These are phyloP conservation scores for Phytophthora cactorum DNA, from an alignment of 352 stramenopile species.

Conservation along the genomic window DNA sequence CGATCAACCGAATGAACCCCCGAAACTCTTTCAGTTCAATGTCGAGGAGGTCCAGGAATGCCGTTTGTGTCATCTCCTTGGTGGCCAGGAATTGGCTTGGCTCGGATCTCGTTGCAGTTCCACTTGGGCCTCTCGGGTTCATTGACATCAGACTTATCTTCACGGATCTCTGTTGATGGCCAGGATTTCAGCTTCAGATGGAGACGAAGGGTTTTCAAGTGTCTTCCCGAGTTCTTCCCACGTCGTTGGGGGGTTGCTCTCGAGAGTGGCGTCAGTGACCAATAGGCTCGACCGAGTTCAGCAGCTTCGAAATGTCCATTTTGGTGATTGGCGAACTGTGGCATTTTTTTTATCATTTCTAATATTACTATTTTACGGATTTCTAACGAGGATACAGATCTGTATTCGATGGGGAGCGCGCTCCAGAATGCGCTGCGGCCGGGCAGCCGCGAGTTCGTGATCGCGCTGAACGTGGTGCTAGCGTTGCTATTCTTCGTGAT, in stretches of 20 bases:
- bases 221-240: neutral
- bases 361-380: neutral
- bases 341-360: neutral
- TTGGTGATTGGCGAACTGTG: neutral
- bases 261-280: neutral
- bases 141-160: constrained; percentile 2
- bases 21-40: constrained; percentile 48
- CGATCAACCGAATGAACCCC: constrained; percentile 51
- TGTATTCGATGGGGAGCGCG: constrained; percentile 16
- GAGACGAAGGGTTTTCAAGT: neutral
- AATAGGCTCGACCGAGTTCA: constrained; percentile 2
- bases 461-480: constrained; percentile 74
- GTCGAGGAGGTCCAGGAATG: constrained; percentile 40
- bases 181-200: neutral
- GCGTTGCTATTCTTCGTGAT: constrained; percentile 77
- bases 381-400: neutral
- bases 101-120: constrained; percentile 46
- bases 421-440: constrained; percentile 64
- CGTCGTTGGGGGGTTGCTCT: neutral
- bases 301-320: constrained; percentile 13
- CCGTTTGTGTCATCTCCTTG: constrained; percentile 55
- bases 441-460: constrained; percentile 80
- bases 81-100: constrained; percentile 43
- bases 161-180: neutral
- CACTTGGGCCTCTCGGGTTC: constrained; percentile 15